phyloP scores from a whole-genome alignment of 306 rosid species.

The Corylus heterophylla region DNA sequence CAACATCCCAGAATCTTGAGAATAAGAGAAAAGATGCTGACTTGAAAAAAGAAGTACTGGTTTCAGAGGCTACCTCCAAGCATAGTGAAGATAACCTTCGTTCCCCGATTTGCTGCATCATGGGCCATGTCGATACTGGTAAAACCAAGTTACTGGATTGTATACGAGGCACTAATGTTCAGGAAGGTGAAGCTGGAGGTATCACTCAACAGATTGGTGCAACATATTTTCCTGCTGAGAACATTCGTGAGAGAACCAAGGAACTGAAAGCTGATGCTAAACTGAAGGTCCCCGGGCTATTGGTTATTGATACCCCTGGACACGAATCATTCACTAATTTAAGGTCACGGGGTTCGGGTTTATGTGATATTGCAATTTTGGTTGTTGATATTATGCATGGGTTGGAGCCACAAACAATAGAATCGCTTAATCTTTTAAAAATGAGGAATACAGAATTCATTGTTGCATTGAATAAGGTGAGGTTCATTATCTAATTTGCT shows the following conservation, averaged over 20 bases:
- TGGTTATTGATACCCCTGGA: slow-evolving; percentile 97
- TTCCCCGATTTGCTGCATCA: slow-evolving; percentile 97
- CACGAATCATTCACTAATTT: slow-evolving; percentile 89
- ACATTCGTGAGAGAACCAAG: slow-evolving; percentile 90
- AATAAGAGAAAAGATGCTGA: slow-evolving; percentile 32
- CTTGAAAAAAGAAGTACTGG: slow-evolving; percentile 28
- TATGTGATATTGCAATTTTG: slow-evolving; percentile 94
- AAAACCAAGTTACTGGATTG: slow-evolving; percentile 94
- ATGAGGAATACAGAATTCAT: slow-evolving; percentile 97
- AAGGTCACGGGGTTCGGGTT: slow-evolving; percentile 92
- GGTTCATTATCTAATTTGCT: slow-evolving; percentile 5
- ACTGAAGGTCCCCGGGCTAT: slow-evolving; percentile 84
- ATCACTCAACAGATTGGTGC: slow-evolving; percentile 99
- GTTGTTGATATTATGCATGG: slow-evolving; percentile 99
- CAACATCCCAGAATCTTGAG: slow-evolving; percentile 39
- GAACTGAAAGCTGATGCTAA: slow-evolving; percentile 95
- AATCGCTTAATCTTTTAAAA: slow-evolving; percentile 84
- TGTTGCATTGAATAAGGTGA: slow-evolving; percentile 87
- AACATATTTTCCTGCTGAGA: slow-evolving; percentile 90
- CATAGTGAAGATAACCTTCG: slow-evolving; percentile 74
- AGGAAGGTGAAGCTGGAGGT: slow-evolving; percentile 99
- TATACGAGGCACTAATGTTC: slow-evolving; percentile 94
- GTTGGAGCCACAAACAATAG: slow-evolving; percentile 90
- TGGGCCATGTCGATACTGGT: slow-evolving; percentile 99
- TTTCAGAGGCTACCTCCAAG: slow-evolving; percentile 41